A percentile compares a stretch with the other conserved stretches of the same genome.
phyloP scores from a whole-genome alignment of 148 eudicot species.

The Bassia scoparia region DNA sequence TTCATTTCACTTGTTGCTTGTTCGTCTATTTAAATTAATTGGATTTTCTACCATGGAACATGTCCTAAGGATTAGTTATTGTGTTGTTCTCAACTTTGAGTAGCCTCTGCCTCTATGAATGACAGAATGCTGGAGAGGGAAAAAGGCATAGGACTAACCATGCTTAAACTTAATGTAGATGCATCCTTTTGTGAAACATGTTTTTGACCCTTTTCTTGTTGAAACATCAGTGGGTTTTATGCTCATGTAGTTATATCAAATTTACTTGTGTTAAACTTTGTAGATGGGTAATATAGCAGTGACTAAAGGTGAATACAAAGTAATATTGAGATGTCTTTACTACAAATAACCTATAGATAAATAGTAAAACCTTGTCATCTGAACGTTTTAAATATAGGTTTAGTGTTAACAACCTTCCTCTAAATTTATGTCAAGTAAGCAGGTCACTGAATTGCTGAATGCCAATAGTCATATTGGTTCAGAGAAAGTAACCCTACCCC shows the following conservation, averaged over 20 bases:
- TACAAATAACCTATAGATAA: not conserved
- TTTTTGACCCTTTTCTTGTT: not conserved
- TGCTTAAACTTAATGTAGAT: not conserved
- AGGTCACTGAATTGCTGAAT: no score
- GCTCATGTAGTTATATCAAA: not conserved
- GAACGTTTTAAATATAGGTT: not conserved
- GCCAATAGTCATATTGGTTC: no score
- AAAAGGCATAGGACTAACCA: not conserved
- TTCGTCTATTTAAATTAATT: not conserved
- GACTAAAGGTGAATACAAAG: not conserved
- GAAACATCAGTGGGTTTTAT: not conserved
- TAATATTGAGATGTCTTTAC: not conserved
- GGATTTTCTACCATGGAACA: not conserved
- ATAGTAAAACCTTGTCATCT: not conserved
- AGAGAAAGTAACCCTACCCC: no score
- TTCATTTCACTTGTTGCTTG: slow-evolving; percentile 9
- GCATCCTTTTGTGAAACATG: not conserved
- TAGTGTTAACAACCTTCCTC: not conserved
- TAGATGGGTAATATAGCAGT: not conserved
- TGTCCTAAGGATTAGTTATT: not conserved
- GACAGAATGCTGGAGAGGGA: no score
- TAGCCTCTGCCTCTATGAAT: not conserved
- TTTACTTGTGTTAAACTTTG: not conserved
- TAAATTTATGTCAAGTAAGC: no score
- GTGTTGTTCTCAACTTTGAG: not conserved